Percentiles rank a stretch among this genome's conserved stretches.
Evolutionary conservation across 768 basidiomycete genomes (phyloP).

Genomic region (Candolleomyces aberdarensis): DNA sequence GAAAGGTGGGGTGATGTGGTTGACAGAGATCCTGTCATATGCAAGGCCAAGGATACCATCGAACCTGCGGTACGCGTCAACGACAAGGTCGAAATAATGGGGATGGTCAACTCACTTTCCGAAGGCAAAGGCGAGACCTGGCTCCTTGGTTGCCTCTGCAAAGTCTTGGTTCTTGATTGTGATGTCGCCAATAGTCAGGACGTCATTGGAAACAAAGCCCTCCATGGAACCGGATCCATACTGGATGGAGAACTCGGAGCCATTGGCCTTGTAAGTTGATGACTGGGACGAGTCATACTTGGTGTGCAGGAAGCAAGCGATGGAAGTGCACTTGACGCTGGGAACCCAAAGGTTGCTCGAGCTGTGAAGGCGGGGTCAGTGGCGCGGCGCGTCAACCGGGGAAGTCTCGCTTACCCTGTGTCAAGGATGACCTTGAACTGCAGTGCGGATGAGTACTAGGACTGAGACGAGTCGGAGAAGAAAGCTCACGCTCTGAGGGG

Average conservation of each 20-base stretch:
- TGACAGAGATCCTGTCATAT: slow-evolving; percentile 95
- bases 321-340: slow-evolving; percentile 73
- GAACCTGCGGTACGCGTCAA: slow-evolving; percentile 50
- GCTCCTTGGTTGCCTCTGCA: slow-evolving; percentile 94
- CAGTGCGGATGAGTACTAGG: slow-evolving; percentile 4
- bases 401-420: slow-evolving; percentile 56
- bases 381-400: slow-evolving; percentile 4
- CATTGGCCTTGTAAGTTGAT: slow-evolving; percentile 86
- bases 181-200: slow-evolving; percentile 79
- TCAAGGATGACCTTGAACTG: slow-evolving; percentile 95
- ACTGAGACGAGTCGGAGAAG: not conserved
- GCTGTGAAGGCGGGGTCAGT: slow-evolving; percentile 29
- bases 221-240: slow-evolving; percentile 98
- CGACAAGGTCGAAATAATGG: not conserved
- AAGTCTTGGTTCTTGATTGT: slow-evolving; percentile 76
- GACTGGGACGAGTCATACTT: slow-evolving; percentile 86
- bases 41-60: slow-evolving; percentile 94
- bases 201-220: slow-evolving; percentile 89
- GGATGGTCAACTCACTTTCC: slow-evolving; percentile 63
- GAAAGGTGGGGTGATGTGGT: slow-evolving; percentile 90
- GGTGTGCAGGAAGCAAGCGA: slow-evolving; percentile 90
- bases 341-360: slow-evolving; percentile 97
- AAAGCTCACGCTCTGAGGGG: slow-evolving; percentile 69
- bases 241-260: slow-evolving; percentile 82
- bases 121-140: slow-evolving; percentile 95